Conservation (phyloP, 371 early-diverging fungal genomes). For the Dipsacomyces acuminosporus region DNA sequence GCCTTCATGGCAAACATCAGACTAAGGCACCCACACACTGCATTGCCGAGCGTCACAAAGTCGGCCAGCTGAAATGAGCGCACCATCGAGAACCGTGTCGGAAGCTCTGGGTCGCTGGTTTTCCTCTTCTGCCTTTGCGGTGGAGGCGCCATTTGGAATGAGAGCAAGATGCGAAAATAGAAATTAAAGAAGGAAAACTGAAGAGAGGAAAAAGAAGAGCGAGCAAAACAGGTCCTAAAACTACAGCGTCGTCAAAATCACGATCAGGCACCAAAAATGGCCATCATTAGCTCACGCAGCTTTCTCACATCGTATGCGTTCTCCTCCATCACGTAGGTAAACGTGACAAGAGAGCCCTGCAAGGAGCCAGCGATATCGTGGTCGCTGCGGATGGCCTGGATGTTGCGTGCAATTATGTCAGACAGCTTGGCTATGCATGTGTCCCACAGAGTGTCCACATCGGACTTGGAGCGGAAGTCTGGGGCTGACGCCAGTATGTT, state of each 20-base stretch:
- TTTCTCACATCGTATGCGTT: conserved; percentile 68
- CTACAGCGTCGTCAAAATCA: no score
- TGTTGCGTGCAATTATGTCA: conserved; percentile 67
- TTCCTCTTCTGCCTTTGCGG: conserved; percentile 9
- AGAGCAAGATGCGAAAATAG: background rate
- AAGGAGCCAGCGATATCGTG: conserved; percentile 73
- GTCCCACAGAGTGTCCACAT: conserved; percentile 90
- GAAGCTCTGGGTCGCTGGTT: conserved; percentile 35
- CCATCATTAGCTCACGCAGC: conserved; percentile 59
- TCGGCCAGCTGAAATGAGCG: conserved; percentile 73
- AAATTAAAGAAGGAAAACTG: no score
- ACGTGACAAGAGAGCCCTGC: conserved; percentile 69
- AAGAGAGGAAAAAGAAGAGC: no score
- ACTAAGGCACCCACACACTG: conserved; percentile 74
- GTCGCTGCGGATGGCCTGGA: conserved; percentile 66
- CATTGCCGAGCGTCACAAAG: conserved; percentile 81
- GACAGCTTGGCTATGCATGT: conserved; percentile 74
- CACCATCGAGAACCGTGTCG: conserved; percentile 49
- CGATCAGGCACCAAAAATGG: conserved; percentile 8
- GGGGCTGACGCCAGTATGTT: conserved; percentile 82
- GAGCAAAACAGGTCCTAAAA: no score
- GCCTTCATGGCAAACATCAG: conserved; percentile 79
- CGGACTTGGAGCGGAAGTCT: conserved; percentile 83
- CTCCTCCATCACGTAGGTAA: conserved; percentile 84
- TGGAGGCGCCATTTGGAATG: background rate